phyloP scores from a whole-genome alignment of 2,329 filamentous ascomycete genomes.

The Alternaria arbusti region DNA sequence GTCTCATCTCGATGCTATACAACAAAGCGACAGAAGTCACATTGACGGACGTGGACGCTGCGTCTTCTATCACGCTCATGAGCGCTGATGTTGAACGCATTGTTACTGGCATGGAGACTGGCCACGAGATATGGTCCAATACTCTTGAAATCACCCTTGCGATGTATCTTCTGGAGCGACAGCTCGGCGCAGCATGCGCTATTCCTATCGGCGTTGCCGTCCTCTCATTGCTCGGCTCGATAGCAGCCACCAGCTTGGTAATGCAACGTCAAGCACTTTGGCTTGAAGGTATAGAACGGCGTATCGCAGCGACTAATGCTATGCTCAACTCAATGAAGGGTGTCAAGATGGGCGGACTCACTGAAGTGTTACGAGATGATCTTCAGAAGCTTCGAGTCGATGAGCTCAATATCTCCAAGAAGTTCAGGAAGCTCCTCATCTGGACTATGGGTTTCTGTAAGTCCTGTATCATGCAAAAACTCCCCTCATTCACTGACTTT shows the following conservation, averaged over 20 bases:
- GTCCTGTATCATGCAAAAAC: background rate
- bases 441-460: constrained; percentile 46
- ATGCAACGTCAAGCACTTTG: constrained; percentile 47
- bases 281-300: constrained; percentile 54
- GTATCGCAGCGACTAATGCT: constrained; percentile 51
- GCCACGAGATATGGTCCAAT: constrained; percentile 46
- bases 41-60: constrained; percentile 38
- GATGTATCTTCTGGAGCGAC: constrained; percentile 55
- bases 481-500: constrained; percentile 3
- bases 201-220: constrained; percentile 56
- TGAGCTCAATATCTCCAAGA: constrained; percentile 44
- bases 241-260: constrained; percentile 38
- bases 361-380: constrained; percentile 37
- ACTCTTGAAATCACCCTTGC: constrained; percentile 54
- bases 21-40: constrained; percentile 38
- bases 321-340: constrained; percentile 56
- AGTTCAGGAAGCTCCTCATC: constrained; percentile 45
- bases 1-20: constrained; percentile 47
- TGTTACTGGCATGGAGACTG: constrained; percentile 42
- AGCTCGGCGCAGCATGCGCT: constrained; percentile 57
- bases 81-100: constrained; percentile 47
- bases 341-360: constrained; percentile 54
- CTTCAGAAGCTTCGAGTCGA: constrained; percentile 41
- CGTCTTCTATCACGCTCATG: constrained; percentile 45
- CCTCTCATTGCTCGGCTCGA: constrained; percentile 32